Base-by-base conservation (phyloP, 352 stramenopile species). In the Phytophthora sojae region DNA sequence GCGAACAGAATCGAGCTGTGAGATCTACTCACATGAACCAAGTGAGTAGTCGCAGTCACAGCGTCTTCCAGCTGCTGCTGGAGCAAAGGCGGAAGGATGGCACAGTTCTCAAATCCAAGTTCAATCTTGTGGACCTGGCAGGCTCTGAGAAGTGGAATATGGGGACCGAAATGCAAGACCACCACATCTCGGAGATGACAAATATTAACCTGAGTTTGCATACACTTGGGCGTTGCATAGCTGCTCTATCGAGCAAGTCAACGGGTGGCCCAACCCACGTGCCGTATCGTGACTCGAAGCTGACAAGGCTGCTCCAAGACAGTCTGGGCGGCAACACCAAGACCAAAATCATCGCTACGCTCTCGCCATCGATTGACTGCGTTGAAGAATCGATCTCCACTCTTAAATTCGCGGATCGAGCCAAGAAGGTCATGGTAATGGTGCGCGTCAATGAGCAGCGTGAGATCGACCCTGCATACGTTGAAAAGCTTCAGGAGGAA, bases 121-220 rank as follows among this genome's bases (percentile, higher is more conserved):
- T 98, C 68, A 98, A 98, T 77, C 77, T 98, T 6, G 94, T 98
- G n/a, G 94, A 98, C 71, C 79, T 98, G 14, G 94, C 93, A 7
- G 94, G 94, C 9, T 98, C 92, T 6, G 95, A 98, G 66, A 98
- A 98, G 65, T 98, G 95, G 94, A 94, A 97, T 66, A 80, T 88
- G 54, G 80, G 77, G 23, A 65, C 85, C 14, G 79, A 96, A 29
- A 98, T 98, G 88, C 52, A 88, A 75, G 78, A 92, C 7, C 77
- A 89, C 58, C 92, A 97, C 65, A 90, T 98, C 45, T 94, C 83
- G 12, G 95, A 98, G 70, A 97, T 98, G 91, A 98, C 90, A 15
- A 98, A 96, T 65, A 98, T 98, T 69, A 98, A 98, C 72, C 64
- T 97, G 42, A 97, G 88, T 75, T 83, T 98, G 14, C 91, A 97